phyloP scores from a whole-genome alignment of 2,329 filamentous ascomycete genomes.

The Penicillium corylophilum region DNA sequence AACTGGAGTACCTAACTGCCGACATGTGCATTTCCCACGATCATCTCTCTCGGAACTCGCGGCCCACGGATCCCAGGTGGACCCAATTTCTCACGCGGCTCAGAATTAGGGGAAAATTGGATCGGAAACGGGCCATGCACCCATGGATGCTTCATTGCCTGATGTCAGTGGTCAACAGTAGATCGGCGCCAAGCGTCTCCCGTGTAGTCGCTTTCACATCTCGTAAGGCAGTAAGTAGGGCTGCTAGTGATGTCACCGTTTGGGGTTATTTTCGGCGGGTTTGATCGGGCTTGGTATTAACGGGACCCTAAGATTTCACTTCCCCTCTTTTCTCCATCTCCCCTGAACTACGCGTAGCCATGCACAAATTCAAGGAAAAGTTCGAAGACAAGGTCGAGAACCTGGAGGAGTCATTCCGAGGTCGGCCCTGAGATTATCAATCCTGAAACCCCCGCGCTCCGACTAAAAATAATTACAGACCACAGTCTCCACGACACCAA shows the following conservation, averaged over 20 bases:
- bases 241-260: conserved; percentile 13
- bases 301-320: neutral
- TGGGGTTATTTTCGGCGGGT: neutral
- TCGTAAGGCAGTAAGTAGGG: conserved; percentile 10
- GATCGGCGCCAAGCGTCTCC: conserved; percentile 2
- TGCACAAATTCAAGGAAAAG: conserved; percentile 29
- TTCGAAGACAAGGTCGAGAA: conserved; percentile 18
- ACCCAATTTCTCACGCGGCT: neutral
- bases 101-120: neutral
- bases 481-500: conserved; percentile 43
- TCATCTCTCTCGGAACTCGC: neutral
- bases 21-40: neutral
- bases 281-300: neutral
- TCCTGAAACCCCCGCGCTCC: neutral
- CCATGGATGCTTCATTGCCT: neutral
- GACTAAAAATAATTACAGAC: conserved; percentile 22
- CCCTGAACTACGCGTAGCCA: conserved; percentile 7
- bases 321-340: neutral
- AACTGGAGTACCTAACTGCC: no score
- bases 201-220: neutral
- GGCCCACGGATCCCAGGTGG: neutral
- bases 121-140: neutral
- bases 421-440: conserved; percentile 7
- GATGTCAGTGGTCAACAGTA: neutral
- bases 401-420: conserved; percentile 27